Evolutionary conservation across 192 early-diverging fungal species (phyloP), one percentile per base, ranked within the genome.

Genomic region (Coemansia sp.): DNA sequence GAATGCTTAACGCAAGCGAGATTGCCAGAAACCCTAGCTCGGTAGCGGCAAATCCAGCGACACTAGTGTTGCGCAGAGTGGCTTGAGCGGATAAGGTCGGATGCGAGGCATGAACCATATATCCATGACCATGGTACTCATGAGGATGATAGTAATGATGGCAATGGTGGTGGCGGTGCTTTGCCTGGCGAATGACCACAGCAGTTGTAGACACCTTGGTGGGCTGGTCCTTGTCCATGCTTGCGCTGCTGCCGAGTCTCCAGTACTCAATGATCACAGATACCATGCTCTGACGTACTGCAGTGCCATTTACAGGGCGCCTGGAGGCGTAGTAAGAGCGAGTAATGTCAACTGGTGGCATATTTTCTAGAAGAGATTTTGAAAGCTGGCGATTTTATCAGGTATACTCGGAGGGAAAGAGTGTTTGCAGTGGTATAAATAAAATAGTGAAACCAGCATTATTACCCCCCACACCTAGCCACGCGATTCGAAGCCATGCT

Each of bases 291-390:
- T 43, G 60, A 17, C 37, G 44, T 38, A 40, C 30, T 8, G 30
- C 42, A 9, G 35, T 49, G 35, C 32, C 52, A 26, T 33, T 35
- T 30, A 6, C 13, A 35, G 55, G 30, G 30, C 16, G 50, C 42
- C 52, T 59, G 4, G 46, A 57, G 2, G 49, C 67, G 17, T 71
- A 69, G 49, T 60, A 59, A 8, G 33, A 30, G 35, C 55, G 66
- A 21, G 55, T 21, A 9, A 67, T 62, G 32, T 72, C 69, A 6
- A 72, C 32, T 13, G 77, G 77, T 4, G 73, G 73, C 77, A 80
- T 80, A 19, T 38, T 38, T 4, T 11, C 6, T 32, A 49, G 0
- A 44, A 40, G 6, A 11, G 9, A 26, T 37, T 17, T 6, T 14
- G 14, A n/a, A 43, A 73, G 30, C 11, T 30, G 35, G 7, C 35